Conservation (phyloP, 2,329 filamentous ascomycete species). For the Chaetomiaceae sp. region DNA sequence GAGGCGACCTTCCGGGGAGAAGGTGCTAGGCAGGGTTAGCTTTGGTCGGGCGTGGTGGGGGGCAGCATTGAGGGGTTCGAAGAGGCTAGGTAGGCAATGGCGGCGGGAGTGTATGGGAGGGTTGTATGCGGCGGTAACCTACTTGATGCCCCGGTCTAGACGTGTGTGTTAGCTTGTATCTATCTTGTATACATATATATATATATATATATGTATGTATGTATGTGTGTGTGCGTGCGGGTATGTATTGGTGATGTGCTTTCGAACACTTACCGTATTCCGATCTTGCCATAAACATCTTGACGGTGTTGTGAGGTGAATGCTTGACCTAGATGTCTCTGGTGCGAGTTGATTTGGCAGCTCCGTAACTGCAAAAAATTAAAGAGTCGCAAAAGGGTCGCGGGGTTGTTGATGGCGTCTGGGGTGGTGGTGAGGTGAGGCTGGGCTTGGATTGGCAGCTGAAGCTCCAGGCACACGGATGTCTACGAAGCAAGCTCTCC, state of each 20-base stretch:
- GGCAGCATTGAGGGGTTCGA: slow-evolving; percentile 22
- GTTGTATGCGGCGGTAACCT: too few species aligned
- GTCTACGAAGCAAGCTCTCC: slow-evolving; percentile 27
- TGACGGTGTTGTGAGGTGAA: slow-evolving; percentile 44
- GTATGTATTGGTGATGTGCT: too few species aligned
- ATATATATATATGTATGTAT: too few species aligned
- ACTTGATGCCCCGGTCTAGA: slow-evolving; percentile 98
- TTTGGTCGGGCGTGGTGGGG: neutral
- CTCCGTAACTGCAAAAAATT: neutral
- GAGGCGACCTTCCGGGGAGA: slow-evolving; percentile 97
- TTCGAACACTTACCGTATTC: slow-evolving; percentile 82
- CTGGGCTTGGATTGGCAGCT: slow-evolving; percentile 20
- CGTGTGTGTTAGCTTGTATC: slow-evolving; percentile 33
- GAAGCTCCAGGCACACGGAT: slow-evolving; percentile 28
- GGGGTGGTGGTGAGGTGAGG: slow-evolving; percentile 13
- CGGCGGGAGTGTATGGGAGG: too few species aligned
- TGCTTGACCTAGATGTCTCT: slow-evolving; percentile 5
- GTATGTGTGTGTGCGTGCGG: too few species aligned
- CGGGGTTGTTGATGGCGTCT: slow-evolving; percentile 3
- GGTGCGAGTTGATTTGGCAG: neutral
- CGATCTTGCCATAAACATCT: slow-evolving; percentile 99
- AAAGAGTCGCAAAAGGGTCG: slow-evolving; percentile 10
- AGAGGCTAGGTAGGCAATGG: slow-evolving; percentile 11
- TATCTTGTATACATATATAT: too few species aligned
- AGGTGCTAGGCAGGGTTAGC: slow-evolving; percentile 62